Evolutionary conservation across 1,139 yeast species (phyloP), one percentile per base, ranked within the genome.

Genomic region (Suhomyces bribrorum): DNA sequence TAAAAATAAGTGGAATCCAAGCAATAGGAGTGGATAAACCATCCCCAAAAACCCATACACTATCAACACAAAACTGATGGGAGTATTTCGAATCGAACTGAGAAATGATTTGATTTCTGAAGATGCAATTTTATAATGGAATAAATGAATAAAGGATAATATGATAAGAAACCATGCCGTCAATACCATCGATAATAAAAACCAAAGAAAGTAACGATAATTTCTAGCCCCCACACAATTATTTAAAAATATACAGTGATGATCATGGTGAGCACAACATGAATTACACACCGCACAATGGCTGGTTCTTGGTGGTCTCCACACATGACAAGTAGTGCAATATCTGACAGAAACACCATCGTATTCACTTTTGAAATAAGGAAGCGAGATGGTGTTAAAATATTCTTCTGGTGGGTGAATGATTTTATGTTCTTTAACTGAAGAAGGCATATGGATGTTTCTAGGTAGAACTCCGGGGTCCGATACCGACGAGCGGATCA

Each of bases 401-500:
- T 86, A 86, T 50, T 85, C 94, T 5, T 68, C 71, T 0, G 95
- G 95, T 3, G 77, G 42, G 9, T 13, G 56, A 38, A 55, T 57
- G 31, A 50, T 49, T 25, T 62, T 62, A 33, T 33, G 15, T 5
- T 39, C 38, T 16, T 12, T 22, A 5, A 28, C 33, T 11, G 40
- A 40, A 5, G 14, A 29, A 0, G 83, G 75, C 2, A 81, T 32
- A 49, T 86, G 94, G 5, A 83, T 57, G 53, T 84, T 83, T 42
- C 81, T 64, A 0, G 95, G 90, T n/a, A 84, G 54, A 2, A 73
- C 62, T 1, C 95, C 95, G 0, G 95, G 87, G 51, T 86, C 95
- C 8, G 75, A 61, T 1, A 79, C 66, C 0, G 85, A 70, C 0
- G 84, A 81, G 43, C 64, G 72, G 5, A 81, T 44, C 46, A 80